Evolutionary conservation across 306 rosid species (phyloP).

Genomic region (Sphenostylis stenocarpa): DNA sequence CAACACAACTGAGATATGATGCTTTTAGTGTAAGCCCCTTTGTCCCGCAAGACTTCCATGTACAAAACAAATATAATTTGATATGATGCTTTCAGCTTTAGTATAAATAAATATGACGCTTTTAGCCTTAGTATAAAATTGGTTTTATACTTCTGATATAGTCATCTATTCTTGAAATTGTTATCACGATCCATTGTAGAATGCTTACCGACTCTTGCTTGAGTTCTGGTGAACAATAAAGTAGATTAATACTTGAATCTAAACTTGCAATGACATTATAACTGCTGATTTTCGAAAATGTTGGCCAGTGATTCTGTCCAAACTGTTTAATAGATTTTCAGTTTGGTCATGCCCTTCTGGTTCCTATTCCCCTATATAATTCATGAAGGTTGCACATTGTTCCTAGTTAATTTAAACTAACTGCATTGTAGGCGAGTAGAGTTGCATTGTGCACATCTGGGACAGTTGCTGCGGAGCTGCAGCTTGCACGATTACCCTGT

Average conservation of each 20-base stretch:
- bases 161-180: neutral
- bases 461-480: slow-evolving; percentile 78
- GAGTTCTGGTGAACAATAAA: neutral
- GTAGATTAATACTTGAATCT: neutral
- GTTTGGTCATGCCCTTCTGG: neutral
- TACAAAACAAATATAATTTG: neutral
- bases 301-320: neutral
- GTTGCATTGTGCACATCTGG: slow-evolving; percentile 93
- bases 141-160: neutral
- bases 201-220: neutral
- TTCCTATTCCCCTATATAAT: neutral
- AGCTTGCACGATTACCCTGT: slow-evolving; percentile 85
- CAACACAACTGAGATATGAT: slow-evolving; percentile 61
- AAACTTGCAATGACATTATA: slow-evolving; percentile 21
- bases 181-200: slow-evolving; percentile 2
- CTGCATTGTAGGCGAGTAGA: slow-evolving; percentile 69
- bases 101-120: too few species aligned
- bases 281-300: neutral
- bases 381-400: slow-evolving; percentile 19
- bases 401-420: slow-evolving; percentile 22
- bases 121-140: neutral
- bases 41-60: slow-evolving; percentile 11
- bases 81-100: too few species aligned
- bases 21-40: slow-evolving; percentile 73
- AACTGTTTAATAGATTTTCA: neutral